Base-by-base conservation (phyloP, 768 basidiomycete genomes). In the Trametopsis cervina region DNA sequence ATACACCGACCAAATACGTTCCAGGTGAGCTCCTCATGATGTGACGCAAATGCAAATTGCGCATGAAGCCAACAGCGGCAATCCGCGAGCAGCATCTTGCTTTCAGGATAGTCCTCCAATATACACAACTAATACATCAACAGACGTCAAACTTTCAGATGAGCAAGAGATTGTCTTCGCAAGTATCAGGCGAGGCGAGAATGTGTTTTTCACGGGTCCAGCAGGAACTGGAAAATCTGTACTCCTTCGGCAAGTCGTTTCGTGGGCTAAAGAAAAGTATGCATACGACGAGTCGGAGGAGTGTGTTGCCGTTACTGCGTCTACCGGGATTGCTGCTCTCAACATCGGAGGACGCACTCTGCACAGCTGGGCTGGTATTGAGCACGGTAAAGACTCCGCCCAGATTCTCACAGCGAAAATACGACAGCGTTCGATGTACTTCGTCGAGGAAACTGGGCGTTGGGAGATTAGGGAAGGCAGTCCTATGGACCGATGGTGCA, bases 211-310 rank as follows among this genome's bases (percentile, higher is more conserved):
- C 60, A 90, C 89, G 0, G 89, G 89, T 2, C 83, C 85, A 17
- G 89, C 89, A 42, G 87, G 87, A 80, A 90, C 89, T 1, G 89
- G 89, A 20, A 92, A 92, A 63, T 90, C 89, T 0, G 82, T 90
- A 9, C 66, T 90, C 0, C 69, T 92, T 13, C 73, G 84, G 3
- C 80, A 83, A 56, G 86, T 92, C 46, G 89, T 92, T 51, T 54
- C 64, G 18, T 60, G 56, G 26, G 70, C 71, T 37, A 68, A 71
- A 54, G 69, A 52, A 53, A 67, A 24, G 23, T 49, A 12, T n/a
- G 18, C 52, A n/a, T n/a, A n/a, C n/a, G n/a, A n/a, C n/a, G n/a
- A n/a, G n/a, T n/a, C n/a, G 57, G n/a, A n/a, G n/a, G n/a, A n/a
- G 56, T 52, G 48, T 54, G 85, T 77, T 9, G 83, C 77, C 2